Conservation (phyloP, 495 filamentous ascomycete genomes). For the Xylaria longipes region DNA sequence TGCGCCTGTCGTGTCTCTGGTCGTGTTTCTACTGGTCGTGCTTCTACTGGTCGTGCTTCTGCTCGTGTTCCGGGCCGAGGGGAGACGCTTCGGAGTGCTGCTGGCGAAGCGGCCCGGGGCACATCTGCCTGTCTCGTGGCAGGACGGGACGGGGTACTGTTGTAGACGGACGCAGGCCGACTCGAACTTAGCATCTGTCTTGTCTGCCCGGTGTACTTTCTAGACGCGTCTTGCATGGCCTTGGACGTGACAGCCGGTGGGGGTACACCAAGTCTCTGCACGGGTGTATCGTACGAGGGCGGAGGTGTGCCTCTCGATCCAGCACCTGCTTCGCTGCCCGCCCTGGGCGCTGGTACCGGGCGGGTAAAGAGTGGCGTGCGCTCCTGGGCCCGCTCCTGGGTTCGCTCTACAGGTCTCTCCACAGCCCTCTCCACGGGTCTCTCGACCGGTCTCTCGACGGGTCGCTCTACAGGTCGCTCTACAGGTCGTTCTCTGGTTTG, state of each 20-base stretch:
- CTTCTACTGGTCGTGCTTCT: slow-evolving; percentile 47
- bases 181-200: slow-evolving; percentile 74
- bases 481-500: not conserved
- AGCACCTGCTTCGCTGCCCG: slow-evolving; percentile 52
- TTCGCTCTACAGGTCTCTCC: not conserved
- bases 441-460: not conserved
- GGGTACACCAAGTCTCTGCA: slow-evolving; percentile 84
- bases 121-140: slow-evolving; percentile 54
- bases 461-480: not conserved
- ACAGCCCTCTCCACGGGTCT: not conserved
- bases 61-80: slow-evolving; percentile 55
- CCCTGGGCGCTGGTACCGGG: slow-evolving; percentile 55
- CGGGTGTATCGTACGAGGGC: slow-evolving; percentile 80
- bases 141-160: slow-evolving; percentile 46
- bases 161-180: slow-evolving; percentile 50
- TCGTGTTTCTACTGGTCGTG: slow-evolving; percentile 20
- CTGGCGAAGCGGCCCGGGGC: slow-evolving; percentile 58
- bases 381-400: slow-evolving; percentile 9
- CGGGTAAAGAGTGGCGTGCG: slow-evolving; percentile 35
- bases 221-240: slow-evolving; percentile 91
- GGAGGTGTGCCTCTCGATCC: slow-evolving; percentile 75
- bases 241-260: slow-evolving; percentile 89
- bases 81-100: slow-evolving; percentile 55
- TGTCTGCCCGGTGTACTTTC: slow-evolving; percentile 83
- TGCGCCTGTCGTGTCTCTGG: slow-evolving; percentile 38